These are phyloP conservation scores for Cercospora sp. DNA, from an alignment of 2,329 filamentous ascomycete species.

Conservation along the genomic window DNA sequence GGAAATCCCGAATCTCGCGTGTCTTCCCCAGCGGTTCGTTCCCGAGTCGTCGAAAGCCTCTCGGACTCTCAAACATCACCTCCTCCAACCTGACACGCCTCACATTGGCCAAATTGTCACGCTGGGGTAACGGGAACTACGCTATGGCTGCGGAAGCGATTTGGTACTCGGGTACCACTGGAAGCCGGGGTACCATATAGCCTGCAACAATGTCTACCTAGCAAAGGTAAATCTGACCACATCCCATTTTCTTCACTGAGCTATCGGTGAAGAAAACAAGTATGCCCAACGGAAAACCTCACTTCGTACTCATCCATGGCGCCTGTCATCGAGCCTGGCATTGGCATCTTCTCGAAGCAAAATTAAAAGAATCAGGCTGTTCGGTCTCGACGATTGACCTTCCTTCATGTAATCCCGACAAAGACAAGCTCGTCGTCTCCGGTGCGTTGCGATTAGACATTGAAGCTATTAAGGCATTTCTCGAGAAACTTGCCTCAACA, in stretches of 20 bases:
- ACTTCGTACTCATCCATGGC: constrained; percentile 27
- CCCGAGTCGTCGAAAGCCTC: neutral
- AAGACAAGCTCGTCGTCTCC: neutral
- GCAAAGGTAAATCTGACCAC: neutral
- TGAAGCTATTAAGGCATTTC: constrained; percentile 16
- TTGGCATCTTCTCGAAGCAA: constrained; percentile 16
- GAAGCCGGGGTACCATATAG: neutral
- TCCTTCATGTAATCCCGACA: constrained; percentile 16
- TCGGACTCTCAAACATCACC: neutral
- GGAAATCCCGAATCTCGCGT: neutral
- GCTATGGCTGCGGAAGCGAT: neutral
- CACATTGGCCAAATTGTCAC: neutral
- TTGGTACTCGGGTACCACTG: neutral
- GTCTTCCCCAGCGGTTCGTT: neutral
- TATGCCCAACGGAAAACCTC: neutral
- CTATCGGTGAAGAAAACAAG: neutral
- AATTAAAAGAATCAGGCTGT: constrained; percentile 20
- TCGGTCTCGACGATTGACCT: constrained; percentile 17
- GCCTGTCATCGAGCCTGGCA: constrained; percentile 24
- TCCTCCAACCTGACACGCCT: neutral
- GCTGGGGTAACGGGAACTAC: neutral
- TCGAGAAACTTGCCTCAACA: constrained; percentile 18
- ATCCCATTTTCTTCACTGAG: neutral
- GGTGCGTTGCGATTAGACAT: constrained; percentile 18
- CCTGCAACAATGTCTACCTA: neutral